Percentiles rank a stretch among this genome's conserved stretches.
These are phyloP conservation scores for Galeopsis tetrahit DNA, from an alignment of 257 asterid genomes.

Conservation along the genomic window DNA sequence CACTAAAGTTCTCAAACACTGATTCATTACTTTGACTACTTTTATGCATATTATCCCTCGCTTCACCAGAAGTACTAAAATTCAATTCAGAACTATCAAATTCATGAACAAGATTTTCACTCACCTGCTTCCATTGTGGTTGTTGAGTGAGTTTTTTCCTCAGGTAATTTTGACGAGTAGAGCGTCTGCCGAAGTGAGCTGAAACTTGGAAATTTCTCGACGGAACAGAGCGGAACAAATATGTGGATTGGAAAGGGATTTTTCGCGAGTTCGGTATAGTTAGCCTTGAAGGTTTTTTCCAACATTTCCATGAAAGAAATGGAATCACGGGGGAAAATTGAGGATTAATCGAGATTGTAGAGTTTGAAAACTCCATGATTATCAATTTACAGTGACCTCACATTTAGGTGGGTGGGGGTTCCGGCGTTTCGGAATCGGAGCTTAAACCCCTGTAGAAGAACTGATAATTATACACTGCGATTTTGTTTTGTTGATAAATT, in stretches of 20 bases:
- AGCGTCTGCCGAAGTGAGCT: constrained; percentile 59
- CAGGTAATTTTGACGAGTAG: constrained; percentile 68
- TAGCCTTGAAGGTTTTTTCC: constrained; percentile 38
- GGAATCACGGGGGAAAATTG: constrained; percentile 38
- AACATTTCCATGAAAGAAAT: constrained; percentile 41
- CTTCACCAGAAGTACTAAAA: constrained; percentile 27
- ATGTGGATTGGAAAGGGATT: constrained; percentile 33
- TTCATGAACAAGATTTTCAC: constrained; percentile 45
- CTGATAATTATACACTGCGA: neutral
- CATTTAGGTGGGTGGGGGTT: constrained; percentile 21
- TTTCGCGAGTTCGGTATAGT: constrained; percentile 38
- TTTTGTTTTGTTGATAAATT: constrained; percentile 4
- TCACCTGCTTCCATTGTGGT: constrained; percentile 50
- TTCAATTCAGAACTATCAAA: constrained; percentile 32
- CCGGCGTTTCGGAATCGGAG: neutral
- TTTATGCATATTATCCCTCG: constrained; percentile 26
- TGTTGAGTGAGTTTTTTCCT: constrained; percentile 66
- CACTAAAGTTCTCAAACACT: constrained; percentile 29
- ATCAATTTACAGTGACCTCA: constrained; percentile 16
- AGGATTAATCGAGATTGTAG: constrained; percentile 39
- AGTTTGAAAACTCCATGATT: constrained; percentile 48
- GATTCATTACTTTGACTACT: constrained; percentile 37
- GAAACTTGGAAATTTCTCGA: constrained; percentile 55
- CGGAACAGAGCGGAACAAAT: constrained; percentile 38
- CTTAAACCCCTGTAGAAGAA: constrained; percentile 33